Percentiles rank a stretch among this genome's conserved stretches.
Conservation (phyloP, 2,329 filamentous ascomycete species). For the Lasiodiplodia gonubiensis region DNA sequence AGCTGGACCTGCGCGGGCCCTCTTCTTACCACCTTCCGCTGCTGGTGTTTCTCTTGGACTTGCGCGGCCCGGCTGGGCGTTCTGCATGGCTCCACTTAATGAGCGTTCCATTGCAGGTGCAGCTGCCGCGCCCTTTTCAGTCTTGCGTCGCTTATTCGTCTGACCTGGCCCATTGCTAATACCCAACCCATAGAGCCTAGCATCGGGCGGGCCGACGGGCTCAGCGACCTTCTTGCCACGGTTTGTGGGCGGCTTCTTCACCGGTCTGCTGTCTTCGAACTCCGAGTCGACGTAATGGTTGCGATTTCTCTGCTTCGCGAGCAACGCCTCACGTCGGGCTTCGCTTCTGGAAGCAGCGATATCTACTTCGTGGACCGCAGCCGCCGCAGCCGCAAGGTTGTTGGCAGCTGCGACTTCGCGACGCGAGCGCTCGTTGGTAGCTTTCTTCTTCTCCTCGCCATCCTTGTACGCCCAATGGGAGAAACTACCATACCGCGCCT, state of each 20-base stretch:
- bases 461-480: slow-evolving; percentile 96
- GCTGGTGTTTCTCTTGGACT: slow-evolving; percentile 74
- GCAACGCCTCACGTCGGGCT: slow-evolving; percentile 79
- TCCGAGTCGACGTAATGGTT: slow-evolving; percentile 79
- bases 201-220: slow-evolving; percentile 46
- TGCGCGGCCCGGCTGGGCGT: slow-evolving; percentile 47
- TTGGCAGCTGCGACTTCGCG: slow-evolving; percentile 80
- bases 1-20: slow-evolving; percentile 68
- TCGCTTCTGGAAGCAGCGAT: slow-evolving; percentile 81
- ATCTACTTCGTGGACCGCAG: slow-evolving; percentile 79
- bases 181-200: slow-evolving; percentile 64
- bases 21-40: slow-evolving; percentile 71
- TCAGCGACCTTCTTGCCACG: slow-evolving; percentile 70
- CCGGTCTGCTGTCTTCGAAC: slow-evolving; percentile 68
- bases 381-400: slow-evolving; percentile 70
- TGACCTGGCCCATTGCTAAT: slow-evolving; percentile 64
- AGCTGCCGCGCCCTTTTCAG: slow-evolving; percentile 65
- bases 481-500: slow-evolving; percentile 88
- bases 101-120: slow-evolving; percentile 68
- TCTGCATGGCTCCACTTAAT: slow-evolving; percentile 65
- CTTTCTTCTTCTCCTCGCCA: slow-evolving; percentile 64
- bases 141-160: slow-evolving; percentile 77
- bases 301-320: slow-evolving; percentile 67
- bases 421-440: slow-evolving; percentile 73
- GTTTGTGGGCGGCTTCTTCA: slow-evolving; percentile 67